A percentile compares a stretch with the other conserved stretches of the same genome.
Conservation (phyloP, 202 grass and related monocot genomes). For the Panicum hallii region DNA sequence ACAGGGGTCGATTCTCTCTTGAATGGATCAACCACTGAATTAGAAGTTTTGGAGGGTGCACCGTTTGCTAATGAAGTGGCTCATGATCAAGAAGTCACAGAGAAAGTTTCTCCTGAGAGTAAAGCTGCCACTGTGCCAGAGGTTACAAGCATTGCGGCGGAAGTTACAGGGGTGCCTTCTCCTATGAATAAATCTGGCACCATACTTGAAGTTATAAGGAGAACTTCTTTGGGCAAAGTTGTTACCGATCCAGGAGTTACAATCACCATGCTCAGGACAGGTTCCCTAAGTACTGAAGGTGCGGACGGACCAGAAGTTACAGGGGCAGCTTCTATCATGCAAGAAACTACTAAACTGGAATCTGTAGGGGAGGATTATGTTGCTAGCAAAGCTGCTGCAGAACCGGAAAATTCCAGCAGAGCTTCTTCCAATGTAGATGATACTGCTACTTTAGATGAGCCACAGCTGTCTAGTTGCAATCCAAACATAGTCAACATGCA, state of each 20-base stretch:
- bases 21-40: not conserved
- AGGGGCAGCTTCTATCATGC: conserved; percentile 23
- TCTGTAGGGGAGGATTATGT: conserved; percentile 5
- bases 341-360: conserved; percentile 34
- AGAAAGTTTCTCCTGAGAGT: conserved; percentile 9
- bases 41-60: conserved; percentile 16
- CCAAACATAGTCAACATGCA: conserved; percentile 10
- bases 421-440: conserved; percentile 24
- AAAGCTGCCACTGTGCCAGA: conserved; percentile 20
- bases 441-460: conserved; percentile 36
- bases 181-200: conserved; percentile 9
- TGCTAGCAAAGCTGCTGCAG: not conserved
- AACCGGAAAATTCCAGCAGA: conserved; percentile 6
- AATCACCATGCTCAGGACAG: not conserved
- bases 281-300: conserved; percentile 19
- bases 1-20: not conserved
- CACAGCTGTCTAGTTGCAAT: conserved; percentile 17
- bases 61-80: not conserved
- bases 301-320: conserved; percentile 22
- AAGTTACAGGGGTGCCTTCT: conserved; percentile 22
- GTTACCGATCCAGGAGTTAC: conserved; percentile 16
- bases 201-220: not conserved
- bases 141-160: not conserved
- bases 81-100: not conserved
- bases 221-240: not conserved